Conservation (phyloP, 768 basidiomycete species). For the Collybia nuda region DNA sequence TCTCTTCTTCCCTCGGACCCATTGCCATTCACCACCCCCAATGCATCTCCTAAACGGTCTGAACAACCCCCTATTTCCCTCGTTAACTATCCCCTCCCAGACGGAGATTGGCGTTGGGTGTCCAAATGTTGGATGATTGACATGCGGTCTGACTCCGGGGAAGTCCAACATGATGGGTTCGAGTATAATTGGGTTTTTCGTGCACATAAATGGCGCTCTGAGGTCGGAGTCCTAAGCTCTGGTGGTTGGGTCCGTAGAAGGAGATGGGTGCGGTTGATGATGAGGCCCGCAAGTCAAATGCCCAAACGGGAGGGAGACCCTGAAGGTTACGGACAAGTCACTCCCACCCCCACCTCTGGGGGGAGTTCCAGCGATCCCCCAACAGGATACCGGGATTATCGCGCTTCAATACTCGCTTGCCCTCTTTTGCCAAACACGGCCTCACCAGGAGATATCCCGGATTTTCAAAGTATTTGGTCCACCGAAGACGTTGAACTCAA, state of each 20-base stretch:
- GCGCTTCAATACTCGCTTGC: slow-evolving; percentile 27
- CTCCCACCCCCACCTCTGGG: slow-evolving; percentile 1
- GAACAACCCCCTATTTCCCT: slow-evolving; percentile 59
- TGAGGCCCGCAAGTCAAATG: slow-evolving; percentile 50
- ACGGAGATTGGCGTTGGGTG: slow-evolving; percentile 82
- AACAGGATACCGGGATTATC: slow-evolving; percentile 21
- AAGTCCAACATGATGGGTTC: slow-evolving; percentile 81
- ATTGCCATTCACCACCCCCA: slow-evolving; percentile 67
- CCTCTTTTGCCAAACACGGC: slow-evolving; percentile 13
- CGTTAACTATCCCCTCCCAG: slow-evolving; percentile 68
- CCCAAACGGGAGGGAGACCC: slow-evolving; percentile 13
- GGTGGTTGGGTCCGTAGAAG: slow-evolving; percentile 78
- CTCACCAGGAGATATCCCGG: slow-evolving; percentile 5
- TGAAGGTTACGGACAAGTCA: slow-evolving; percentile 9
- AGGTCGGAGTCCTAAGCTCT: slow-evolving; percentile 55
- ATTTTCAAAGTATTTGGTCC: slow-evolving; percentile 49
- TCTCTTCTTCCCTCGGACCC: slow-evolving; percentile 75
- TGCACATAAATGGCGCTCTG: slow-evolving; percentile 61
- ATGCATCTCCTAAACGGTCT: slow-evolving; percentile 33
- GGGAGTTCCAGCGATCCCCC: neutral
- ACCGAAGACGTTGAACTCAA: slow-evolving; percentile 49
- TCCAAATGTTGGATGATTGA: slow-evolving; percentile 85
- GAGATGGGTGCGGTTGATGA: slow-evolving; percentile 85
- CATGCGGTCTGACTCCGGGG: slow-evolving; percentile 75
- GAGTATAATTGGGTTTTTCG: slow-evolving; percentile 85